Conservation (phyloP, 306 rosid species). For the Citrullus mucosospermus region DNA sequence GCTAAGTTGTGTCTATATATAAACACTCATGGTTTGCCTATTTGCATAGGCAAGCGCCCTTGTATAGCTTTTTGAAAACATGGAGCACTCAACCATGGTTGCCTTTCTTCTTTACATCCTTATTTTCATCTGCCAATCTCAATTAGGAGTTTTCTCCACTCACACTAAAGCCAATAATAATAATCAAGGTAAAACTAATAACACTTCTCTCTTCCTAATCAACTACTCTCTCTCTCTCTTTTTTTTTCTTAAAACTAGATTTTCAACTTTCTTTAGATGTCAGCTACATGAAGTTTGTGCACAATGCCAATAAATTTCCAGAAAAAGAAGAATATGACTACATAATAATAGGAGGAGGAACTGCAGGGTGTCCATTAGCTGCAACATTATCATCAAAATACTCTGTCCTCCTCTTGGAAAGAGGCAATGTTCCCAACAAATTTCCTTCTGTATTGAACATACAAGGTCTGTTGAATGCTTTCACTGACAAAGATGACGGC, state of each 20-base stretch:
- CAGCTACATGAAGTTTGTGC: slow-evolving; percentile 11
- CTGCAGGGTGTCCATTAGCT: slow-evolving; percentile 25
- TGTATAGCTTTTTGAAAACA: background rate
- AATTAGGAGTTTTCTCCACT: background rate
- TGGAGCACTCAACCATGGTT: background rate
- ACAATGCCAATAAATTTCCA: background rate
- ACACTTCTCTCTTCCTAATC: too few relatives aligned
- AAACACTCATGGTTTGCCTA: background rate
- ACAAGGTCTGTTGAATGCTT: background rate
- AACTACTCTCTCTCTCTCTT: background rate
- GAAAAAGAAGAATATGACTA: slow-evolving; percentile 13
- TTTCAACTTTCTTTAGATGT: background rate
- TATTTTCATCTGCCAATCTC: background rate
- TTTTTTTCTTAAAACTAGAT: too few relatives aligned
- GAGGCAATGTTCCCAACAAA: slow-evolving; percentile 4
- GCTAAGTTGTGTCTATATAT: background rate
- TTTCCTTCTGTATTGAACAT: background rate
- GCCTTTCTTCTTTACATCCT: background rate
- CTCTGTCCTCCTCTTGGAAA: slow-evolving; percentile 12
- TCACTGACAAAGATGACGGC: background rate
- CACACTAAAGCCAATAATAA: too few relatives aligned
- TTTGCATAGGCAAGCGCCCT: background rate
- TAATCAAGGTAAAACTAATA: background rate
- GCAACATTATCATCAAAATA: slow-evolving; percentile 18
- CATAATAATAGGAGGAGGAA: slow-evolving; percentile 27